Base-by-base conservation (phyloP, 352 stramenopile genomes). In the Elongisporangium undulatum region DNA sequence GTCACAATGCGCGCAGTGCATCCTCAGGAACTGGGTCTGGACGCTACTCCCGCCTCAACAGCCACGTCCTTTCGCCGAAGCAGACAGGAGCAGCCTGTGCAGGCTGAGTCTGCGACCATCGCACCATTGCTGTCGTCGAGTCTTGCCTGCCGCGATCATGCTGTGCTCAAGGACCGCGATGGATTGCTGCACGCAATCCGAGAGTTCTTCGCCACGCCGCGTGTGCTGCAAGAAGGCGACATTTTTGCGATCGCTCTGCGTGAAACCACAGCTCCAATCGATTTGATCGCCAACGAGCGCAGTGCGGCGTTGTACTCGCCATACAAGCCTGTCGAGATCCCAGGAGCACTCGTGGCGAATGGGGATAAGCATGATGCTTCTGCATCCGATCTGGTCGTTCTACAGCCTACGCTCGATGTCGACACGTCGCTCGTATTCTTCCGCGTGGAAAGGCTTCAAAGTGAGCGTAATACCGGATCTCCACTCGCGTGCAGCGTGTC, bases 351-450 rank as follows among this genome's bases (percentile, higher is more conserved):
- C 29, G 13, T 41, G 5, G 29, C 29, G 1, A 2, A 6, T 9
- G 13, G 29, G 5, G 29, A 41, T 41, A 41, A 41, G 29, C 29
- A 41, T 2, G 29, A 41, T 41, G 29, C 29, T 41, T 2, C 9
- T 41, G 45, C 63, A 23, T 57, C 55, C 9, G 82, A 66, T 59
- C 63, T 77, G 57, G 61, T 69, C 29, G 49, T 79, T 0, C 67
- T 88, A 45, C 77, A 79, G 2, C 82, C 82, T 8, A 64, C 71
- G 17, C 64, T 94, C 9, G 48, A 70, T 29, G 53, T 90, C 1
- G 80, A 94, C 56, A 86, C 78, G 22, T 72, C 67, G n/a, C 63
- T 94, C 9, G 68, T 92, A 54, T 92, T 92, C 53, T 92, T 92
- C 55, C 77, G 78, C 20, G 82, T 94, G 8, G 72, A 92, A 26